A percentile compares a stretch with the other conserved stretches of the same genome.
Evolutionary conservation across 768 basidiomycete species (phyloP).

Genomic region (Boletus rex-veris): DNA sequence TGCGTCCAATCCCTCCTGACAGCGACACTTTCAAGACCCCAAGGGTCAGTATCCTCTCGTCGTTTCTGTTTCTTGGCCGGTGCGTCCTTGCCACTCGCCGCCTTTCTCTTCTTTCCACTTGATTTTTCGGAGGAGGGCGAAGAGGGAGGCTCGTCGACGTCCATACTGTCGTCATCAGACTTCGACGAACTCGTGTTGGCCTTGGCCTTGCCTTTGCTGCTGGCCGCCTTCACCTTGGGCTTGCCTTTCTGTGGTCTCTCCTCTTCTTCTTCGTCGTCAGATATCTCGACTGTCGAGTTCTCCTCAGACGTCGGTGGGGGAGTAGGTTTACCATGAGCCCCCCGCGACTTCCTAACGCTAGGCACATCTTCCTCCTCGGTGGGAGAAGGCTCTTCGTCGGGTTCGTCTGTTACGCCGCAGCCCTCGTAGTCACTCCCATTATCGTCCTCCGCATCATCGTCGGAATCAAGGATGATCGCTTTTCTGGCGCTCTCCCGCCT

Average conservation of each 20-base stretch:
- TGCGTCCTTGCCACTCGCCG: conserved; percentile 29
- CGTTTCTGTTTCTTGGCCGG: conserved; percentile 58
- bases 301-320: conserved; percentile 34
- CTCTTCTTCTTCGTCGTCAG: conserved; percentile 24
- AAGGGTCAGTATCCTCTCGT: conserved; percentile 64
- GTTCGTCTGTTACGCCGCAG: conserved; percentile 37
- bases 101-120: conserved; percentile 45
- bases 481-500: conserved; percentile 38
- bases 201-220: conserved; percentile 22
- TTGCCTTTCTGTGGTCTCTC: conserved; percentile 34
- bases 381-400: conserved; percentile 24
- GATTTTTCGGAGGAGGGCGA: conserved; percentile 36
- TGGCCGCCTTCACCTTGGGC: conserved; percentile 17
- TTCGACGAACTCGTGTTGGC: conserved; percentile 27
- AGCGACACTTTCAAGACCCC: conserved; percentile 62
- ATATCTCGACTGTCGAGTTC: conserved; percentile 18
- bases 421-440: conserved; percentile 32
- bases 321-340: conserved; percentile 20
- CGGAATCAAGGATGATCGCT: conserved; percentile 46
- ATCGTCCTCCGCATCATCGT: conserved; percentile 43
- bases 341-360: conserved; percentile 21
- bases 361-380: conserved; percentile 25
- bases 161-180: conserved; percentile 50
- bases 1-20: conserved; percentile 73
- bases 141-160: conserved; percentile 47